Evolutionary conservation across 805 yeast genomes (phyloP).

Genomic region (Isabelozyma gotoi): DNA sequence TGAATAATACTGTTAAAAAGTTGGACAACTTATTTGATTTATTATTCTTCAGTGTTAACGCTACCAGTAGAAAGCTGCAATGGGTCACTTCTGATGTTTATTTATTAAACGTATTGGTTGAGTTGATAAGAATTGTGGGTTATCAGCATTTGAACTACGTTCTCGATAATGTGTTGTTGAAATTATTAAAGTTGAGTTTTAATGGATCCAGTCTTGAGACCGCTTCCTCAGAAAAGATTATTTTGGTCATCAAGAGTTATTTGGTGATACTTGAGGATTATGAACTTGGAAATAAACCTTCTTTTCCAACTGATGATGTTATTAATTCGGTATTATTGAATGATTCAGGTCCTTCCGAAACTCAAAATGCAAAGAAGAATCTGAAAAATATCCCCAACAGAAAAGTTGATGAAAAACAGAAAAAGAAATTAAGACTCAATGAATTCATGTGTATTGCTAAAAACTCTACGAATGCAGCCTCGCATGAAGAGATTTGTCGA

Average conservation of each 20-base stretch:
- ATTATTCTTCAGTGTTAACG: conserved; percentile 46
- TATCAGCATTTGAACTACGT: conserved; percentile 76
- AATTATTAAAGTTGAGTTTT: conserved; percentile 62
- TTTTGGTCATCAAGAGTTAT: conserved; percentile 70
- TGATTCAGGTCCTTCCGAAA: not conserved
- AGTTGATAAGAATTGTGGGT: conserved; percentile 75
- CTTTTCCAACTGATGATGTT: conserved; percentile 65
- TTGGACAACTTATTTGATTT: conserved; percentile 62
- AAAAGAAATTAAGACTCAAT: conserved; percentile 9
- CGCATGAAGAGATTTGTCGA: conserved; percentile 71
- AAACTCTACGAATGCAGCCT: conserved; percentile 45
- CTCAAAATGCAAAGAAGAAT: not conserved
- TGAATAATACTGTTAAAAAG: conserved; percentile 81
- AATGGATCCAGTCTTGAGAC: conserved; percentile 60
- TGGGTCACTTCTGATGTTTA: conserved; percentile 72
- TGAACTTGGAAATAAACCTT: conserved; percentile 56
- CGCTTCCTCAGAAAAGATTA: conserved; percentile 66
- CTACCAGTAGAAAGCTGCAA: conserved; percentile 55
- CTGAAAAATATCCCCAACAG: not conserved
- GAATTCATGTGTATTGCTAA: conserved; percentile 43
- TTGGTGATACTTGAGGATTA: conserved; percentile 67
- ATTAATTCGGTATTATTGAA: conserved; percentile 11
- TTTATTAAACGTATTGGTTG: conserved; percentile 65
- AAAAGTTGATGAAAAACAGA: not conserved
- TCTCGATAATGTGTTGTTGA: conserved; percentile 74